These are phyloP conservation scores for Aspergillus wentii DNA, from an alignment of 495 filamentous ascomycete genomes.

Conservation along the genomic window DNA sequence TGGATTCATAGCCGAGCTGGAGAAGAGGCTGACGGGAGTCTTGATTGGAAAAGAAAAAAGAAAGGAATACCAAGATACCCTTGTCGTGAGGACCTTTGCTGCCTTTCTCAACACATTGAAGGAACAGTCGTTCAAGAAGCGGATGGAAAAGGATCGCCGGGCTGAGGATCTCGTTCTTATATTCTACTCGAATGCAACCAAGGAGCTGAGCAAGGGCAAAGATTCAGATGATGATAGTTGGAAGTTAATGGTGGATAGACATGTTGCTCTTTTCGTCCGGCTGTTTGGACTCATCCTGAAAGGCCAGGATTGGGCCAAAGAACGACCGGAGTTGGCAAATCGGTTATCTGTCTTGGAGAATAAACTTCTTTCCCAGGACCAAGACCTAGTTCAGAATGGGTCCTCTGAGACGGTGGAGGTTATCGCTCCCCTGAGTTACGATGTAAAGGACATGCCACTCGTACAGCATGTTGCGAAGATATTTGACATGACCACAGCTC, in stretches of 20 bases:
- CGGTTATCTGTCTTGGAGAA: slow-evolving; percentile 80
- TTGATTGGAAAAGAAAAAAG: slow-evolving; percentile 66
- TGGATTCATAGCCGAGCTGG: slow-evolving; percentile 66
- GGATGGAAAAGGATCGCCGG: slow-evolving; percentile 88
- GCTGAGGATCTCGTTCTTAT: slow-evolving; percentile 86
- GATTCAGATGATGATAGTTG: slow-evolving; percentile 79
- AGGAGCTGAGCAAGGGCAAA: slow-evolving; percentile 79
- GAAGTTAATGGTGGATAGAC: slow-evolving; percentile 89
- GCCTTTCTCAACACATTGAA: slow-evolving; percentile 74
- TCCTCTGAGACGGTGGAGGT: slow-evolving; percentile 65
- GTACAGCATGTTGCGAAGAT: slow-evolving; percentile 81
- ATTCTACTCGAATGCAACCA: slow-evolving; percentile 87
- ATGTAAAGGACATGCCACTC: slow-evolving; percentile 94
- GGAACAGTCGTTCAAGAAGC: slow-evolving; percentile 63
- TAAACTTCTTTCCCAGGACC: slow-evolving; percentile 92
- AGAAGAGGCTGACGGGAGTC: slow-evolving; percentile 63
- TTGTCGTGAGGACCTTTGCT: slow-evolving; percentile 76
- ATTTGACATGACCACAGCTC: slow-evolving; percentile 69
- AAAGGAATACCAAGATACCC: slow-evolving; percentile 70
- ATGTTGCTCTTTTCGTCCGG: slow-evolving; percentile 92
- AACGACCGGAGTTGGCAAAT: slow-evolving; percentile 74
- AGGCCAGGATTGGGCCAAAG: slow-evolving; percentile 72
- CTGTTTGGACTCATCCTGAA: slow-evolving; percentile 75
- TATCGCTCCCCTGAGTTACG: slow-evolving; percentile 74
- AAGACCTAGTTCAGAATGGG: slow-evolving; percentile 66